These are phyloP conservation scores for Alternaria metachromatica DNA, from an alignment of 2,329 filamentous ascomycete genomes.

Conservation along the genomic window DNA sequence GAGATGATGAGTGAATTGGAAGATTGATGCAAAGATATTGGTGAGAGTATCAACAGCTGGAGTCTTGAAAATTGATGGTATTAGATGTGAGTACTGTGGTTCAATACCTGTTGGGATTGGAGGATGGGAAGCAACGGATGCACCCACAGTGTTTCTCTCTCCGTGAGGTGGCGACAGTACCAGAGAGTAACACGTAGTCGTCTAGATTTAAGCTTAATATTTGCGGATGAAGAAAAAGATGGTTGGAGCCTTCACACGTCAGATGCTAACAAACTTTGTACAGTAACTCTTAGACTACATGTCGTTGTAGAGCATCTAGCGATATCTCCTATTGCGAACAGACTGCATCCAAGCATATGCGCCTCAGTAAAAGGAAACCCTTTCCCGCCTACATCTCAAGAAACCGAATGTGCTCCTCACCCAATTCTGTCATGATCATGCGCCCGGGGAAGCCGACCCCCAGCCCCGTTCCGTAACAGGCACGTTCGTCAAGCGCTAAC, in stretches of 20 bases:
- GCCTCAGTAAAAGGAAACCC: neutral
- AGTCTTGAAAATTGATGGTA: neutral
- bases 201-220: too few species aligned
- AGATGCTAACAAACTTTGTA: neutral
- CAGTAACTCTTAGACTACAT: neutral
- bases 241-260: neutral
- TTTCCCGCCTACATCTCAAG: neutral
- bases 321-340: neutral
- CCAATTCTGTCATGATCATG: neutral
- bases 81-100: too few species aligned
- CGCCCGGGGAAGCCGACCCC: neutral
- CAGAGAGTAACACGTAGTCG: too few species aligned
- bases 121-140: neutral
- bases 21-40: neutral
- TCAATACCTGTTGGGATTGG: accelerated
- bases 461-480: neutral
- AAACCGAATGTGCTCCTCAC: neutral
- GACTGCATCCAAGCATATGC: neutral
- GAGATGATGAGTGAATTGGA: neutral
- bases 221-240: neutral
- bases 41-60: neutral
- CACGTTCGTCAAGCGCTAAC: neutral
- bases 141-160: neutral
- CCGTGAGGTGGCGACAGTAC: neutral
- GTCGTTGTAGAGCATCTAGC: neutral